Conservation (phyloP, 2,329 filamentous ascomycete genomes). For the Epichloe gansuensis region DNA sequence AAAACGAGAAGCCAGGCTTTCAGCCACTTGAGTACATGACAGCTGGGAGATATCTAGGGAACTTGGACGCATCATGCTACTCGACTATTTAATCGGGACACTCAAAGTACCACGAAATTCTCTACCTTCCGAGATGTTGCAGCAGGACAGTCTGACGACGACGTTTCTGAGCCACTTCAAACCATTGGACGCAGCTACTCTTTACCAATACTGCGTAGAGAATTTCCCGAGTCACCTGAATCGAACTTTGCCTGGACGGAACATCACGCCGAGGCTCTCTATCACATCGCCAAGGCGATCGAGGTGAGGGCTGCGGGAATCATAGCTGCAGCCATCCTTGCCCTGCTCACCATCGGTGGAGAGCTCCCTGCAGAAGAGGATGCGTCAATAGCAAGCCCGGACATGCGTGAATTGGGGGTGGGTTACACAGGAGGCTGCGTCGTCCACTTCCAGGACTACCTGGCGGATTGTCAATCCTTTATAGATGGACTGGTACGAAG, state of each 20-base stretch:
- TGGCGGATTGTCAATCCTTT: conserved; percentile 56
- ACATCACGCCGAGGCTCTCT: conserved; percentile 45
- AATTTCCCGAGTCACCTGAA: conserved; percentile 38
- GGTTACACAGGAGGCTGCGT: conserved; percentile 75
- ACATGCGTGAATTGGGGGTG: conserved; percentile 49
- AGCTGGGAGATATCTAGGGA: conserved; percentile 68
- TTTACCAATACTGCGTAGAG: conserved; percentile 35
- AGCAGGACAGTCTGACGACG: conserved; percentile 54
- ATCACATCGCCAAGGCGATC: conserved; percentile 56
- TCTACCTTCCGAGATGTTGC: conserved; percentile 43
- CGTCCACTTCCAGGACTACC: conserved; percentile 64
- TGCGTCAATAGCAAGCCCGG: conserved; percentile 3
- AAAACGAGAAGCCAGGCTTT: conserved; percentile 61
- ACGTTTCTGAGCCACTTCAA: conserved; percentile 61
- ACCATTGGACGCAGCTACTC: conserved; percentile 33
- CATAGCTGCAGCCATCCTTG: conserved; percentile 60
- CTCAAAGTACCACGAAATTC: conserved; percentile 27
- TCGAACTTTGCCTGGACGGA: conserved; percentile 50
- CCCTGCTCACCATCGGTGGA: conserved; percentile 54
- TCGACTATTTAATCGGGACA: conserved; percentile 46
- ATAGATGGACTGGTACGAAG: conserved; percentile 41
- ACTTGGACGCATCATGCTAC: conserved; percentile 57
- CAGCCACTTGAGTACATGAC: conserved; percentile 82
- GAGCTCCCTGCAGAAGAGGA: conserved; percentile 40
- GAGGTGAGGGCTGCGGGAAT: conserved; percentile 62